Base-by-base conservation (phyloP, 1,284 basidiomycete genomes). In the Pisolithus thermaeus region DNA sequence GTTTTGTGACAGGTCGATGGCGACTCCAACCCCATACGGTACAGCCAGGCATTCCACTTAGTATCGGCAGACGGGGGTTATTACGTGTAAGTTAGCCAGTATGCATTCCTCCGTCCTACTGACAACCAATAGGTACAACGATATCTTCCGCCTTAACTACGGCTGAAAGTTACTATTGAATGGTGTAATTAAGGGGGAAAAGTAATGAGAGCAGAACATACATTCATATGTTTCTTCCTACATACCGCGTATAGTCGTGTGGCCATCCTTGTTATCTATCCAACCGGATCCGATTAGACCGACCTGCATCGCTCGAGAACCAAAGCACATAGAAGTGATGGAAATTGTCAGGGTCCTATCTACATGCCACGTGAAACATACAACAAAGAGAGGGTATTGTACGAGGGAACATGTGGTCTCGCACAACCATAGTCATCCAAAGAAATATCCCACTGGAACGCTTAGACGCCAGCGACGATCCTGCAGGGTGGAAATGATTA, bases 41-140 rank as follows among this genome's bases (percentile, higher is more conserved):
- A 91, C 78, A 89, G 84, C 58, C 93, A 97, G 71, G 75, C 86
- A 54, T 99, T 98, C 83, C 92, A 95, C 59, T 82, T 98, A 47
- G 79, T 90, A 54, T 87, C 83, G 30, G 92, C 97, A 22, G 81
- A 75, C 16, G 69, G 63, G 27, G 82, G 81, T 59, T 97, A 91
- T 79, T 97, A 87, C 68, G 90, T 97, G 85, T 93, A 74, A 53
- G 86, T 71, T 44, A 49, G 30, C 16, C 38, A 25, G 8, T n/a
- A 23, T 22, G 25, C 38, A 28, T 42, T 25, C 20, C 30, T 32
- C 4, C 39, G 43, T 20, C 16, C 25, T 44, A 30, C 47, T 25
- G 23, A 55, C 39, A 25, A 27, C 50, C 46, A 11, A 3, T 61
- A 91, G 88, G 46, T 76, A 78, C 67, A 94, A 94, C 70, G 90